Conservation (phyloP, 768 basidiomycete genomes). For the Sarcodon aspratus region DNA sequence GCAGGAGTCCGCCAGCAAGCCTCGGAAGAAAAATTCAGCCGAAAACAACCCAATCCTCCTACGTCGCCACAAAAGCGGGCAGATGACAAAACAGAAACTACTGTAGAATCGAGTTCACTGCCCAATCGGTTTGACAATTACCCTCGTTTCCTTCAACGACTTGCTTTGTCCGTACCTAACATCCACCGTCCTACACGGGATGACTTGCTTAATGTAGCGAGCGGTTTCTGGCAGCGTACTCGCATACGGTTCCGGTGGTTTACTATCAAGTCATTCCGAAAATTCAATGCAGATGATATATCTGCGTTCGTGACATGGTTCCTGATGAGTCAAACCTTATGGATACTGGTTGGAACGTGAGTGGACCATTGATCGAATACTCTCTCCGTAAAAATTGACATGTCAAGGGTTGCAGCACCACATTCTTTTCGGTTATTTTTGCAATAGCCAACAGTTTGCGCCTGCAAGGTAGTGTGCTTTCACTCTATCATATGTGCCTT, state of each 20-base stretch:
- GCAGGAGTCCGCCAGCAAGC: neutral
- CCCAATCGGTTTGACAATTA: constrained; percentile 46
- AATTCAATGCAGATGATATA: constrained; percentile 93
- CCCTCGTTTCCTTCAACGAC: constrained; percentile 68
- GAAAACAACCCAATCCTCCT: neutral
- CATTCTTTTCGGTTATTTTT: constrained; percentile 91
- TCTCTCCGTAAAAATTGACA: constrained; percentile 2
- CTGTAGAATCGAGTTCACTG: constrained; percentile 1
- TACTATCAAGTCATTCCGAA: constrained; percentile 87
- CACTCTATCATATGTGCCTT: neutral
- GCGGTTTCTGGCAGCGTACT: constrained; percentile 82
- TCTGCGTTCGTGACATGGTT: constrained; percentile 96
- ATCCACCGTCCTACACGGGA: constrained; percentile 76
- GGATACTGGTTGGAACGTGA: constrained; percentile 92
- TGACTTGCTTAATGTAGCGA: constrained; percentile 79
- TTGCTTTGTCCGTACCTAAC: constrained; percentile 70
- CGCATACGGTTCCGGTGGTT: constrained; percentile 97
- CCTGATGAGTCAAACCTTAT: constrained; percentile 88
- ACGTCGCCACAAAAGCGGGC: neutral
- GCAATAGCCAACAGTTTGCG: constrained; percentile 80
- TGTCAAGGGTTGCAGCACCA: constrained; percentile 44
- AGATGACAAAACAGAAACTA: neutral
- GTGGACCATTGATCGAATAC: constrained; percentile 17
- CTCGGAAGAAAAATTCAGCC: neutral
- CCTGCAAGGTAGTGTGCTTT: constrained; percentile 52